phyloP scores from a whole-genome alignment of 805 yeast species.

The Yamadazyma tumulicola region DNA sequence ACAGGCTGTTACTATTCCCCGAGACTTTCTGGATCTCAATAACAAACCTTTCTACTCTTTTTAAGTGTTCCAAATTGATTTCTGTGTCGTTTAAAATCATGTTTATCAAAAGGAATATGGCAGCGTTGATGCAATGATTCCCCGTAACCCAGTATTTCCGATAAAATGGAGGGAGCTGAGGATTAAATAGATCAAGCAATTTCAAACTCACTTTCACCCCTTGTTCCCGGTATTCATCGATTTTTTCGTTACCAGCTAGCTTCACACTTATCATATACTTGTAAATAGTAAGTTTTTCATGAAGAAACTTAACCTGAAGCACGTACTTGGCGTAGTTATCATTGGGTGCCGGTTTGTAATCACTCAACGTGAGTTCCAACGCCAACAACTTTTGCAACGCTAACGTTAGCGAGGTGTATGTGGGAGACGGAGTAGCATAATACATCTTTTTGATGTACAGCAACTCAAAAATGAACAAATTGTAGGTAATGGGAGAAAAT shows the following conservation, averaged over 20 bases:
- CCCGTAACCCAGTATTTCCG: constrained; percentile 9
- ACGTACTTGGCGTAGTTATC: constrained; percentile 2
- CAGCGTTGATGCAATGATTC: constrained; percentile 9
- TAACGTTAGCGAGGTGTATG: neutral
- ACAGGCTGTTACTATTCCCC: neutral
- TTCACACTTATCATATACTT: constrained; percentile 1
- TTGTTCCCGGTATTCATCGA: constrained; percentile 2
- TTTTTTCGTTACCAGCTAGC: neutral
- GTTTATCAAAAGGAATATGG: constrained; percentile 7
- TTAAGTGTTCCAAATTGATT: neutral
- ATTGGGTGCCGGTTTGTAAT: neutral
- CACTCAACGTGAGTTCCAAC: neutral
- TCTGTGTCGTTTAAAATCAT: constrained; percentile 6
- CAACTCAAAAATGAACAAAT: constrained; percentile 15
- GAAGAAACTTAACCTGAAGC: constrained; percentile 2
- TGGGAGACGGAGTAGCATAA: constrained; percentile 13
- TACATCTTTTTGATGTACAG: constrained; percentile 21
- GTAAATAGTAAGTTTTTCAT: constrained; percentile 5
- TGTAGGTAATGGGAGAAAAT: constrained; percentile 17
- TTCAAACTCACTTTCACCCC: constrained; percentile 2
- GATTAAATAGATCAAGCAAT: constrained; percentile 6
- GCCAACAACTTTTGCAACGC: neutral
- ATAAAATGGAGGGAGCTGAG: constrained; percentile 5
- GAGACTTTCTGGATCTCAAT: constrained; percentile 1
- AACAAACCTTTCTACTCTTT: neutral